Conservation (phyloP, 768 basidiomycete species). For the Coprinopsis marcescibilis region DNA sequence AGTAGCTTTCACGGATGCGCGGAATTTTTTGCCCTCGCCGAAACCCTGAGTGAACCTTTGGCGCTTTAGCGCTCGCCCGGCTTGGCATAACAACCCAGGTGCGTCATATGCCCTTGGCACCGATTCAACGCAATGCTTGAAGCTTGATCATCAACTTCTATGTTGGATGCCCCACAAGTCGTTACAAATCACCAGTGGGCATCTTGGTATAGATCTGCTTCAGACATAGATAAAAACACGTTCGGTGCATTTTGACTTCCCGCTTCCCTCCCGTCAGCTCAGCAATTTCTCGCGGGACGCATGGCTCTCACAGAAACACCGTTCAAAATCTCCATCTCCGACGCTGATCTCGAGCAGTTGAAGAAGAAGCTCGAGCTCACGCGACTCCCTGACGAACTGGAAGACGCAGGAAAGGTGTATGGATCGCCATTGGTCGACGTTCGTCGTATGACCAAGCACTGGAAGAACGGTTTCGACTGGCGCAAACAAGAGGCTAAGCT, state of each 20-base stretch:
- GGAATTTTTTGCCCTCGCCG: no score
- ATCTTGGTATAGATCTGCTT: slow-evolving; percentile 49
- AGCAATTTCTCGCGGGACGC: neutral
- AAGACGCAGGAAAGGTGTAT: slow-evolving; percentile 28
- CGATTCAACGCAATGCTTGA: no score
- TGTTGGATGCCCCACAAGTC: no score
- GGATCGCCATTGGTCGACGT: slow-evolving; percentile 45
- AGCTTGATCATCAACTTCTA: no score
- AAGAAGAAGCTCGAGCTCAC: slow-evolving; percentile 33
- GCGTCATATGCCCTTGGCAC: no score
- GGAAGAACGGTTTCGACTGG: slow-evolving; percentile 52
- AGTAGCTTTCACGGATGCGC: no score
- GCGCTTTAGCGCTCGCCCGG: no score
- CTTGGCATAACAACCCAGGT: no score
- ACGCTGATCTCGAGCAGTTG: slow-evolving; percentile 29
- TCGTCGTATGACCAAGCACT: slow-evolving; percentile 36
- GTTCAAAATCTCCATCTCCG: slow-evolving; percentile 35
- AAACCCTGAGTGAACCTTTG: no score
- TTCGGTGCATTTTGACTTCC: neutral
- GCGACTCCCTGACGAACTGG: slow-evolving; percentile 40
- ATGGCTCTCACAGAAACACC: slow-evolving; percentile 22
- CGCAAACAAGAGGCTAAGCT: slow-evolving; percentile 40
- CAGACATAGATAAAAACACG: neutral
- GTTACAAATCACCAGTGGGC: no score
- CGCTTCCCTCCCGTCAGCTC: neutral